Evolutionary conservation across 1,284 basidiomycete species (phyloP), one percentile per base, ranked within the genome.

Genomic region (Ustilago tritici): DNA sequence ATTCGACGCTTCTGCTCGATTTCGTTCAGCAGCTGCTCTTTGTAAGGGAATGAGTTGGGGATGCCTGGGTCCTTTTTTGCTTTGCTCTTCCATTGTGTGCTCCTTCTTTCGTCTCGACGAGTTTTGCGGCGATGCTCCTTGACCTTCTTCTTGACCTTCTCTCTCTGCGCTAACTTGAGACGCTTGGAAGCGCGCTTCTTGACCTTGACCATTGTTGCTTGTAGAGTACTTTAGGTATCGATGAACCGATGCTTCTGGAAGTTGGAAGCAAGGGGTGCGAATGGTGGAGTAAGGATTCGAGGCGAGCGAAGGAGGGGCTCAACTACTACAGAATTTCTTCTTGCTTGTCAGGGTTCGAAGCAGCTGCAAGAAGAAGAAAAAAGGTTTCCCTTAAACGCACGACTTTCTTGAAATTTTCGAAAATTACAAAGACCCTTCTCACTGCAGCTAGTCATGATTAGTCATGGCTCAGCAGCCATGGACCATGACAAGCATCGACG

Each of bases 1-100:
- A 65, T 17, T 12, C 81, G 66, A n/a, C 79, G 73, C 63, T 76
- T 78, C 60, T 79, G 65, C 61, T 85, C 83, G 65, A 86, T 82
- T 75, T 99, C 96, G 15, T 94, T 94, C 49, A 99, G 89, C 67
- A 99, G 92, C 87, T 96, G 92, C 85, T 98, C 96, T 89, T 98
- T 99, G 90, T 93, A 97, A 4, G 95, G 96, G 88, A 95, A 97
- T 73, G 91, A 92, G 88, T 93, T 97, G n/a, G 96, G 96, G 71
- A 99, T 96, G 55, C 97, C 97, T 32, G 93, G 94, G 86, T 99
- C 96, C 86, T 92, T 89, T 89, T 94, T 87, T 89, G 91, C 86
- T 32, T 65, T 80, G 67, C 76, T 78, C 71, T 81, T 81, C 83
- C 84, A 93, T 88, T 96, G 98, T 92, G 95, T 96, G 87, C 93